Base-by-base conservation (phyloP, 306 rosid genomes). In the Cucurbita pepo region DNA sequence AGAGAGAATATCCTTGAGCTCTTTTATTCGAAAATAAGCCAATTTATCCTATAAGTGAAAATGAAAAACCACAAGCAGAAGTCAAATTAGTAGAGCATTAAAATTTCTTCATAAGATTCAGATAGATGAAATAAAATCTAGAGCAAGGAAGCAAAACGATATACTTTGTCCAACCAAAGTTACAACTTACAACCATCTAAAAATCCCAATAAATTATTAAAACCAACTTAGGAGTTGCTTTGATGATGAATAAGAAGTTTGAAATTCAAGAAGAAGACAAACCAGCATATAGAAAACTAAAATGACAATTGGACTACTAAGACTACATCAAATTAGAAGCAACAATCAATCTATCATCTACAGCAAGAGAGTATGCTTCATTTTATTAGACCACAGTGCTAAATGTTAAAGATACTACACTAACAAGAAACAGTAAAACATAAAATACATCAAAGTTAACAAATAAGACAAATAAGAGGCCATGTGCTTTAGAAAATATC, bases 1-100 rank as follows among this genome's bases (percentile, higher is more conserved):
- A 73, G 90, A 73, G 73, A 94, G 99, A 67, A 94, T 94, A 76
- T 89, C 95, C 87, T 94, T 91, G 72, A 94, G 99, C 86, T 94
- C 99, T 77, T 85, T 91, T 73, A 91, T 81, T 60, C 99, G 95
- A 76, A 94, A 94, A 81, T 78, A 86, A 55, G 80, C 83, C 88
- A 94, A 82, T 41, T 91, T 91, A 38, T 88, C 97, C 99, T 94
- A 75, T 78, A 76, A 71, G 52, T 44, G 40, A 58, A 45, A 62
- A 71, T 40, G 48, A 52, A 69, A 51, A 34, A 30, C 12, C 74
- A 50, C n/a, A 7, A 51, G 25, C 25, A 69, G 43, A 50, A 69
- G 5, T 25, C 57, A 36, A 14, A 30, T 69, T 30, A 80, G 71
- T 19, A 44, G 11, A 44, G 11, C 19, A 21, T 21, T 41, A 59